These are phyloP conservation scores for Pseudocercospora pini-densiflorae DNA, from an alignment of 2,329 filamentous ascomycete genomes.

Conservation along the genomic window DNA sequence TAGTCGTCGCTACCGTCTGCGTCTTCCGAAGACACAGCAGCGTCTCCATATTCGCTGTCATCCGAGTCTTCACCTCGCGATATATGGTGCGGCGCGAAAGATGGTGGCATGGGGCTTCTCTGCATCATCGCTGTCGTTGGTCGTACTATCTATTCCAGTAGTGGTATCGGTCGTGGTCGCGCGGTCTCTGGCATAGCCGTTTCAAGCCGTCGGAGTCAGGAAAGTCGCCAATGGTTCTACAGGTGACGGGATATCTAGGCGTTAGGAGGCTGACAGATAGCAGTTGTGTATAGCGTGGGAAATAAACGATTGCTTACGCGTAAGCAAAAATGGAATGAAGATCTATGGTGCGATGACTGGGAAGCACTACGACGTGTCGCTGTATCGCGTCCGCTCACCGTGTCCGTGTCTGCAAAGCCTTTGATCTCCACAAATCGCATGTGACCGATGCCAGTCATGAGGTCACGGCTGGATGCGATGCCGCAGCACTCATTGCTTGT, in stretches of 20 bases:
- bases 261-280: background rate
- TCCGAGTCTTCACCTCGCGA: conserved; percentile 31
- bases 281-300: background rate
- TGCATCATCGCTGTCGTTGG: conserved; percentile 31
- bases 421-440: background rate
- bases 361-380: background rate
- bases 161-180: background rate
- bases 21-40: conserved; percentile 27
- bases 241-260: background rate
- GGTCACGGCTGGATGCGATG: no score
- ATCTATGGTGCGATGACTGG: background rate
- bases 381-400: background rate
- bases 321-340: background rate
- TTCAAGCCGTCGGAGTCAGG: background rate
- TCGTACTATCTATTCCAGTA: background rate
- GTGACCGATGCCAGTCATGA: no score
- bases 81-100: conserved; percentile 33
- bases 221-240: background rate
- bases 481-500: no score
- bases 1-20: conserved; percentile 31
- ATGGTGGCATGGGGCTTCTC: conserved; percentile 35
- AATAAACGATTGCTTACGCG: background rate
- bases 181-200: background rate
- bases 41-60: conserved; percentile 29
- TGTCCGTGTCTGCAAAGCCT: background rate